These are phyloP conservation scores for Coniferiporia sulphurascens DNA, from an alignment of 1,284 basidiomycete species.

Conservation along the genomic window DNA sequence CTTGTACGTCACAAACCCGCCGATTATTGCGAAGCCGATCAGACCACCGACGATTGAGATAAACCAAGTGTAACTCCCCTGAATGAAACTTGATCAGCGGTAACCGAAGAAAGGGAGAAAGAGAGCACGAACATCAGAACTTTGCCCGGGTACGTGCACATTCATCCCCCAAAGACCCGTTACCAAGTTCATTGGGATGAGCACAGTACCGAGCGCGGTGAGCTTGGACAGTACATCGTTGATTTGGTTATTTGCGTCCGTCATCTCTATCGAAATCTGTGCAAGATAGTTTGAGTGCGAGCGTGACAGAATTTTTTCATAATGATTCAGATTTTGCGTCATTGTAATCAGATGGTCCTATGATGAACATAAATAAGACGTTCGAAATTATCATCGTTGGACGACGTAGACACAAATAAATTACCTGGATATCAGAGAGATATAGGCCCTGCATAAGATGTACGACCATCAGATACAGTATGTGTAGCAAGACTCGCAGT, in stretches of 20 bases:
- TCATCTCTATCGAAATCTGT: constrained; percentile 98
- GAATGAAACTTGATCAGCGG: constrained; percentile 2
- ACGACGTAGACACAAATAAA: neutral
- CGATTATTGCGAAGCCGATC: constrained; percentile 72
- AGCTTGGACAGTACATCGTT: constrained; percentile 99
- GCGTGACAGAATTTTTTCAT: constrained; percentile 97
- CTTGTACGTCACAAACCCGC: constrained; percentile 79
- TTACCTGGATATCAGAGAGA: constrained; percentile 84
- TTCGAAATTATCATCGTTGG: neutral
- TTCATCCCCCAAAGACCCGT: constrained; percentile 93
- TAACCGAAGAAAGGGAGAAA: constrained; percentile 5
- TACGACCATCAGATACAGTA: neutral
- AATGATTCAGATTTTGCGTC: constrained; percentile 99
- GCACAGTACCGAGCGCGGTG: constrained; percentile 95
- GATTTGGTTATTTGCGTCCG: constrained; percentile 99
- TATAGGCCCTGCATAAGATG: constrained; percentile 70
- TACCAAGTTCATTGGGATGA: constrained; percentile 95
- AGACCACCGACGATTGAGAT: constrained; percentile 77
- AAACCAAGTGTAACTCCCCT: constrained; percentile 71
- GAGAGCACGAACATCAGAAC: constrained; percentile 34
- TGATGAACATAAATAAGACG: constrained; percentile 3
- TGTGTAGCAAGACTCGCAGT: constrained; percentile 1
- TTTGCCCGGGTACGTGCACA: constrained; percentile 87
- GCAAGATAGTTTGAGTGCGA: constrained; percentile 99
- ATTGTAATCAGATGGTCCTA: constrained; percentile 98